Evolutionary conservation across 345 rosid genomes (phyloP), one percentile per base, ranked within the genome.

Genomic region (Jatropha curcas): DNA sequence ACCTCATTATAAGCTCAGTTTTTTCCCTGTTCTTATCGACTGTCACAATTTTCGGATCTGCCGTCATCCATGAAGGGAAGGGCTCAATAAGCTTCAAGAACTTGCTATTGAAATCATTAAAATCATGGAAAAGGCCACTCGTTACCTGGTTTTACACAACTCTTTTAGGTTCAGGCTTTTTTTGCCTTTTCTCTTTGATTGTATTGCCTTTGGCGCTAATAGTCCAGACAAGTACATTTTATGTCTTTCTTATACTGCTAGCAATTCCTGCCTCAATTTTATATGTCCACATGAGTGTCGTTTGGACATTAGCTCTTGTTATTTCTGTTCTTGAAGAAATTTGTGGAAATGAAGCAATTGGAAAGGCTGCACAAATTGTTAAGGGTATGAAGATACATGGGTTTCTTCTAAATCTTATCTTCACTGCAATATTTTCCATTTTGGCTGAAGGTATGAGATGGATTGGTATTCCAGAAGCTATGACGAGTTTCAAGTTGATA

Each of bases 291-390:
- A 13, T 88, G 37, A 57, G 83, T 57, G 79, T 87, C 6, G 79
- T 71, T 27, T 90, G 89, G 96, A 34, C 48, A 25, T 58, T 84
- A 17, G 87, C 89, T 31, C 1, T 85, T 31, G 86, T 90, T 33
- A 76, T 87, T 60, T 90, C 96, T 48, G 76, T 86, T 28, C 75
- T 87, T 11, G 96, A 87, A 62, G 83, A 86, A 17, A 83, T 74
- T 25, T 65, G 65, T 25, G 96, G 96, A 60, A 75, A 77, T 16
- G 86, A 77, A 77, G 88, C 87, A 34, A 71, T 90, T 24, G 90
- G 90, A 61, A 84, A 87, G 86, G 96, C 93, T 17, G 83, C 81
- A 51, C 65, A 60, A 77, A 77, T 90, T 37, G 87, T 77, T 12
- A 87, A 84, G 74, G 91, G 84, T 62, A 76, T 72, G 84, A 61